Evolutionary conservation across 805 yeast species (phyloP).

Genomic region (Yarrowia sp.): DNA sequence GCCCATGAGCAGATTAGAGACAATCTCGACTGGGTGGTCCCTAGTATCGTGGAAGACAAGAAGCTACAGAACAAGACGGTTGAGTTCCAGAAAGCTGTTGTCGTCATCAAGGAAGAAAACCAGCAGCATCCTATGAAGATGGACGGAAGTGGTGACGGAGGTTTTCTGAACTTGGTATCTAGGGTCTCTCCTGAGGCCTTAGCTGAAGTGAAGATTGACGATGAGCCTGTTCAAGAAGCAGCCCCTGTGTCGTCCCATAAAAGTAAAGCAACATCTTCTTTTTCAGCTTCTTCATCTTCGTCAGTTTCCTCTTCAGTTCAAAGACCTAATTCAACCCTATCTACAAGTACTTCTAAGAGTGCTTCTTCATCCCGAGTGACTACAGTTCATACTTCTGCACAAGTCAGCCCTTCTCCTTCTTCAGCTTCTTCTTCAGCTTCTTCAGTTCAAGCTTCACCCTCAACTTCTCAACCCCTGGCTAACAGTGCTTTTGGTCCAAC

Average conservation of each 20-base stretch:
- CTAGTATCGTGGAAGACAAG: neutral
- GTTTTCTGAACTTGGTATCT: neutral
- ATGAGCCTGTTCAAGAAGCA: too few species aligned
- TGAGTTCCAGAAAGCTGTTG: neutral
- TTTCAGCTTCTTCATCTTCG: too few species aligned
- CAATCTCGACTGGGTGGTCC: constrained; percentile 6
- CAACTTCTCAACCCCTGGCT: neutral
- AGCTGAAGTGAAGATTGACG: too few species aligned
- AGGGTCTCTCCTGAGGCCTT: neutral
- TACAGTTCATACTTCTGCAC: too few species aligned
- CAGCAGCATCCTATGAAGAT: neutral
- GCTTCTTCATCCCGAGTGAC: too few species aligned
- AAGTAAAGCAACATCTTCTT: too few species aligned
- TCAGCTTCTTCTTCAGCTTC: neutral
- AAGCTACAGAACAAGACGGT: neutral
- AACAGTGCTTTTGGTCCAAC: neutral
- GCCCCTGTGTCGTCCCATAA: too few species aligned
- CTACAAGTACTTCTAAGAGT: too few species aligned
- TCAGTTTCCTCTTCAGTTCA: too few species aligned
- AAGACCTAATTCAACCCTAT: too few species aligned
- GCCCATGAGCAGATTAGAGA: neutral
- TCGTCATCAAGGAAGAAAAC: neutral
- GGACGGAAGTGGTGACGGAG: too few species aligned
- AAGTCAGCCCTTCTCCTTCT: too few species aligned
- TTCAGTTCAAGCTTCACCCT: neutral